Conservation (phyloP, 805 yeast genomes). For the Scheffersomyces coipomensis region DNA sequence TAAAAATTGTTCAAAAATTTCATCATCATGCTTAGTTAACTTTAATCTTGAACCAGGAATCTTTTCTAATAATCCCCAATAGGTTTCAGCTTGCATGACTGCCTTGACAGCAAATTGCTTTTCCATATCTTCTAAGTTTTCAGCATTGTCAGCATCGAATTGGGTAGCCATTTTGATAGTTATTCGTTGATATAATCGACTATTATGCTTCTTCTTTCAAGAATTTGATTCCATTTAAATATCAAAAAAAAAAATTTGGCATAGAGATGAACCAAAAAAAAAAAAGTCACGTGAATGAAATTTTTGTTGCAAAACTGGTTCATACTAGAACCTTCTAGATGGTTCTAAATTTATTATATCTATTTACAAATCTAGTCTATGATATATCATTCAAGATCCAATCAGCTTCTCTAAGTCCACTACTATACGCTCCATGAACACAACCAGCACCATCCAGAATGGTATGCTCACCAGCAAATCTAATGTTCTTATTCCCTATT, state of each 20-base stretch:
- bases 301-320: too few species aligned
- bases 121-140: conserved; percentile 86
- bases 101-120: conserved; percentile 98
- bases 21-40: conserved; percentile 71
- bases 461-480: conserved; percentile 94
- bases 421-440: conserved; percentile 85
- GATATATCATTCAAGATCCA: conserved; percentile 28
- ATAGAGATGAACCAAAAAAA: too few species aligned
- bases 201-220: too few species aligned
- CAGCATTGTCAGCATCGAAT: conserved; percentile 88
- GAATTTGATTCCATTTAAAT: too few species aligned
- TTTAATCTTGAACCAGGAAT: conserved; percentile 78
- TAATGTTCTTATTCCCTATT: conserved; percentile 42
- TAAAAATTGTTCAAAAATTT: conserved; percentile 57
- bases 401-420: conserved; percentile 61
- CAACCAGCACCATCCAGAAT: conserved; percentile 86
- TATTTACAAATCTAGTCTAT: too few species aligned
- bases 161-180: conserved; percentile 28
- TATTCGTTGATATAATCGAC: neutral
- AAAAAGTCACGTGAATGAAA: too few species aligned
- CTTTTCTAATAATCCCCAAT: conserved; percentile 76
- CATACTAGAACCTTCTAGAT: too few species aligned
- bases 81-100: conserved; percentile 91
- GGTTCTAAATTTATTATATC: too few species aligned
- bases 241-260: too few species aligned